These are phyloP conservation scores for Boletus sensibilis DNA, from an alignment of 768 basidiomycete species.

Conservation along the genomic window DNA sequence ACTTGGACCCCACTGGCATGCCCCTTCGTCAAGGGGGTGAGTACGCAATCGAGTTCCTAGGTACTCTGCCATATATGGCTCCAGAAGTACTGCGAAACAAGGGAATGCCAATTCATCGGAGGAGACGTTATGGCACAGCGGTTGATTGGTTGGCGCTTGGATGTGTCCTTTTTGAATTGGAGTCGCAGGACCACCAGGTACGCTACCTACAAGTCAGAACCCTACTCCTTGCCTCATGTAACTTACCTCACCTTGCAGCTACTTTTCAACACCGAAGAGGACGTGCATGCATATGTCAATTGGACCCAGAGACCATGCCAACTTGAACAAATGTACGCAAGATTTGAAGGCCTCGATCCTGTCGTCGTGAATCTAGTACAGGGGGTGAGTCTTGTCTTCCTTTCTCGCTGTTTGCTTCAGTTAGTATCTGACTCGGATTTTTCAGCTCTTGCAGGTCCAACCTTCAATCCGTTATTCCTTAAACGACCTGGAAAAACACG, in stretches of 20 bases:
- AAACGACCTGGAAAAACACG: slow-evolving; percentile 23
- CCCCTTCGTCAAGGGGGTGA: slow-evolving; percentile 12
- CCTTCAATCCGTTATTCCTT: slow-evolving; percentile 18
- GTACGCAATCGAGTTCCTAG: slow-evolving; percentile 30
- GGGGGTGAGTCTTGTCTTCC: slow-evolving; percentile 25
- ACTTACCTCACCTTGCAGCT: slow-evolving; percentile 19
- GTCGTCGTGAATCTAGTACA: slow-evolving; percentile 29
- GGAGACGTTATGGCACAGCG: slow-evolving; percentile 28
- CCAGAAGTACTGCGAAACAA: slow-evolving; percentile 40
- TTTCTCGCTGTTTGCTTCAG: background rate
- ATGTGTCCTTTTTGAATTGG: slow-evolving; percentile 40
- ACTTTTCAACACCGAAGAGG: slow-evolving; percentile 31
- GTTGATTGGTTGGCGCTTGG: slow-evolving; percentile 47
- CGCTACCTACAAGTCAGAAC: background rate
- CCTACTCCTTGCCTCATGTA: background rate
- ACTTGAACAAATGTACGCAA: slow-evolving; percentile 22
- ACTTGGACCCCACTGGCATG: slow-evolving; percentile 8
- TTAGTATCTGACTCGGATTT: background rate
- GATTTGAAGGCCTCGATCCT: slow-evolving; percentile 21
- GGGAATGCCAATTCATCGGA: background rate
- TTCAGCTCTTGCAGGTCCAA: slow-evolving; percentile 20
- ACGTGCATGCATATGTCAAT: slow-evolving; percentile 22
- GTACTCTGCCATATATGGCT: slow-evolving; percentile 40
- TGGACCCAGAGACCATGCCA: slow-evolving; percentile 10
- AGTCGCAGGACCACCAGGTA: slow-evolving; percentile 30